Evolutionary conservation across 306 rosid species (phyloP), one percentile per base, ranked within the genome.

Genomic region (Quercus mongolica): DNA sequence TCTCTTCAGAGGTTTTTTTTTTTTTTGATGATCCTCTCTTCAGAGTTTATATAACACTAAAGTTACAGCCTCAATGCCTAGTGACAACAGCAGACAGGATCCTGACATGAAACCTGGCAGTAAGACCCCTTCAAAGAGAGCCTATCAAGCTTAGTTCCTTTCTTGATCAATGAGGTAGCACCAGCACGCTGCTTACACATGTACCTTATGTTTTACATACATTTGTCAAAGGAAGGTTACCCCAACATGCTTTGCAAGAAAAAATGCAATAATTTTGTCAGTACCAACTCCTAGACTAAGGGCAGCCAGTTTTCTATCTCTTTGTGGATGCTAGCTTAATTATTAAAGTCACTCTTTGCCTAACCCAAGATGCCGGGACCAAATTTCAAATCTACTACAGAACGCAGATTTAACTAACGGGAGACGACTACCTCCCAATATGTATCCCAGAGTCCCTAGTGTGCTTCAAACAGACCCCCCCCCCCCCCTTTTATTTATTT

Each of bases 61-160:
- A 75, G 69, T n/a, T 74, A 76, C n/a, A 49, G 28, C 73, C 69
- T 4, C 17, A 68, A 84, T 26, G 70, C 63, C 78, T 30, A 74
- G 67, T 63, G 77, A 69, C 78, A 61, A 49, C 41, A 26, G 52
- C 21, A 19, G 74, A 62, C 68, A 67, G 74, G 59, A 73, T 15
- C 54, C 71, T 25, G 31, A 51, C 56, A 15, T 65, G 62, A 30
- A 69, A 51, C 52, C 76, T 59, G 69, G 61, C 18, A 57, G 20
- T 38, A 70, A 31, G 57, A 76, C 65, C 75, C 51, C 5, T 7
- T 44, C 15, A 4, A 56, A 38, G 74, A 73, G 21, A 38, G 74
- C 25, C 52, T 19, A 74, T 35, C 59, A 38, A 79, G 51, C 81
- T 78, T 56, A 74, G 35, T 51, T 76, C 35, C 61, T 31, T 49